Evolutionary conservation across 768 basidiomycete genomes (phyloP), one percentile per base, ranked within the genome.

Genomic region (Mycena rosella): DNA sequence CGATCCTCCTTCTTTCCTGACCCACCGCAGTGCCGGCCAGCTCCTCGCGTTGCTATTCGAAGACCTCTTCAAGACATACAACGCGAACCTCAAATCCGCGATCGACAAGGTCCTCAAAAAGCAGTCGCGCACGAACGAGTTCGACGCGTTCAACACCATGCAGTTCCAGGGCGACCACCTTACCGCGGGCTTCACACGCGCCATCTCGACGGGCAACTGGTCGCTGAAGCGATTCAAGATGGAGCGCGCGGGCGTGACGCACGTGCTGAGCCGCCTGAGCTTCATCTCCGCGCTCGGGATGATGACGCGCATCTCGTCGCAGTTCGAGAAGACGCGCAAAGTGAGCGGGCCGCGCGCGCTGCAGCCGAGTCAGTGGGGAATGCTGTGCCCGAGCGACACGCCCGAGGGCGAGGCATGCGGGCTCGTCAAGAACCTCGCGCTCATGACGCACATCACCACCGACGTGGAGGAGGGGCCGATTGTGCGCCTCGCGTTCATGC

Each of bases 361-460:
- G 67, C 98, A 99, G 77, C 97, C 98, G 6, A 95, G 92, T 85
- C 98, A 99, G 80, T 99, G 98, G 98, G 98, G 98, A 40, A 94
- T 99, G 84, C 84, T 99, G 22, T 99, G 98, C 81, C 95, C 98
- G 0, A 96, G 94, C 76, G 98, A 99, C 79, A 99, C 98, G 0
- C 98, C 98, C 0, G 98, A 99, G 90, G 98, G 98, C 76, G 98
- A 99, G 81, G 98, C 98, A 20, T 99, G 98, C 76, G 98, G 98
- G 27, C 82, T 99, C 65, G 98, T 99, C 51, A 99, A 99, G 84
- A 99, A 99, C 80, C 82, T 99, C 68, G 98, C 98, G 4, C 84
- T 99, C 18, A 99, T 99, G 98, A 99, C 98, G 4, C 97, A 99
- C 79, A 99, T 99, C 77, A 99, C 98, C 11, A 99, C 98, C 45